phyloP scores from a whole-genome alignment of 495 filamentous ascomycete genomes.

The Hypoxylon fuscum region DNA sequence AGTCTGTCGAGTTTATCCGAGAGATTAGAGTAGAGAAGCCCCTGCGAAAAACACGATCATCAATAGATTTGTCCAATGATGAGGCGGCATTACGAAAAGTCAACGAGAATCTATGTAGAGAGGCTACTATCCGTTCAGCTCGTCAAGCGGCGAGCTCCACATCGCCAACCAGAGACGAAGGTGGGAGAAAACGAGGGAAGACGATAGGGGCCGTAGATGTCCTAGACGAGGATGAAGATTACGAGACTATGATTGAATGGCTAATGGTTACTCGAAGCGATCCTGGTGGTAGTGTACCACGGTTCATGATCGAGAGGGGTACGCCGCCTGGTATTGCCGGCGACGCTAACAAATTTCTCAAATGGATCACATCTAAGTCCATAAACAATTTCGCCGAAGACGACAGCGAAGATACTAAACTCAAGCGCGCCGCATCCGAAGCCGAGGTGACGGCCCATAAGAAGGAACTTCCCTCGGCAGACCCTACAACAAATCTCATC shows the following conservation, averaged over 20 bases:
- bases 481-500: constrained; percentile 11
- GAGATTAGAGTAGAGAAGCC: constrained; percentile 70
- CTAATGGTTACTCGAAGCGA: constrained; percentile 96
- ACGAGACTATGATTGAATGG: constrained; percentile 80
- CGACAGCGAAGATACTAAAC: constrained; percentile 26
- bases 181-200: constrained; percentile 27
- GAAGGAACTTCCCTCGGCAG: constrained; percentile 11
- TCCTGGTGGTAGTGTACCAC: constrained; percentile 89
- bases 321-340: constrained; percentile 84
- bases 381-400: constrained; percentile 49
- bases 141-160: constrained; percentile 28
- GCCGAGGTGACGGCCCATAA: constrained; percentile 22
- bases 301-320: constrained; percentile 93
- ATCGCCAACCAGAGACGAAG: constrained; percentile 6
- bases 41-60: constrained; percentile 44
- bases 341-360: constrained; percentile 85
- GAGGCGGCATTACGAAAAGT: constrained; percentile 19
- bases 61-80: constrained; percentile 44
- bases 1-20: constrained; percentile 90
- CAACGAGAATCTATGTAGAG: constrained; percentile 35
- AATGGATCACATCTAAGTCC: constrained; percentile 77
- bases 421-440: constrained; percentile 24
- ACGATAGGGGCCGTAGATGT: constrained; percentile 29
- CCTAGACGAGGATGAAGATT: constrained; percentile 57
- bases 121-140: constrained; percentile 46